A percentile compares a stretch with the other conserved stretches of the same genome.
These are phyloP conservation scores for Pythium monospermum DNA, from an alignment of 352 stramenopile species.

Conservation along the genomic window DNA sequence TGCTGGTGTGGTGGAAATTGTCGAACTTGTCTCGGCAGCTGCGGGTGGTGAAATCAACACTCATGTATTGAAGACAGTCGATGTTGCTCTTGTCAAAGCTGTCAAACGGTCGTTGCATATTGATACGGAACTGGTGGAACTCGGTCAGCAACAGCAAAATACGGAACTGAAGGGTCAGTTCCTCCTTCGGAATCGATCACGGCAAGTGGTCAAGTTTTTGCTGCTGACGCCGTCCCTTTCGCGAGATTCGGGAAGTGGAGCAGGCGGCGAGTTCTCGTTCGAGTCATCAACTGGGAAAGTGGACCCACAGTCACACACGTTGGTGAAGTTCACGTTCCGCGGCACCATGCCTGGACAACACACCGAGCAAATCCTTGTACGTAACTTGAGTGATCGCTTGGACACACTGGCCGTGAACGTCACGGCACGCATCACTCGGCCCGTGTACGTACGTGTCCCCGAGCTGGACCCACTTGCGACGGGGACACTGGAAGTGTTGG, in stretches of 20 bases:
- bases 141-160: conserved; percentile 76
- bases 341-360: conserved; percentile 62
- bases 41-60: conserved; percentile 3
- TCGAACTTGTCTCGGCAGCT: conserved; percentile 3
- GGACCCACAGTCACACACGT: conserved; percentile 37
- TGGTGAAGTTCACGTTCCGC: conserved; percentile 68
- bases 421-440: conserved; percentile 58
- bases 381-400: conserved; percentile 77
- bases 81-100: conserved; percentile 64
- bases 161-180: conserved; percentile 51
- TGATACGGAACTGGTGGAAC: conserved; percentile 63
- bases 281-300: conserved; percentile 71
- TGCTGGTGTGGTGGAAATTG: conserved; percentile 60
- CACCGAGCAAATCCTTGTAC: conserved; percentile 70
- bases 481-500: conserved; percentile 63
- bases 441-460: conserved; percentile 81
- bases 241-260: conserved; percentile 3
- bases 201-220: conserved; percentile 66
- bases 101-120: conserved; percentile 59
- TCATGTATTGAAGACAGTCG: conserved; percentile 29
- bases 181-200: conserved; percentile 63
- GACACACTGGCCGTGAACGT: conserved; percentile 70
- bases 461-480: conserved; percentile 76
- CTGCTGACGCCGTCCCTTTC: conserved; percentile 41
- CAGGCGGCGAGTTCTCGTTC: conserved; percentile 62